Percentiles rank a stretch among this genome's conserved stretches.
phyloP scores from a whole-genome alignment of 495 filamentous ascomycete species.

The Tuber borchii region DNA sequence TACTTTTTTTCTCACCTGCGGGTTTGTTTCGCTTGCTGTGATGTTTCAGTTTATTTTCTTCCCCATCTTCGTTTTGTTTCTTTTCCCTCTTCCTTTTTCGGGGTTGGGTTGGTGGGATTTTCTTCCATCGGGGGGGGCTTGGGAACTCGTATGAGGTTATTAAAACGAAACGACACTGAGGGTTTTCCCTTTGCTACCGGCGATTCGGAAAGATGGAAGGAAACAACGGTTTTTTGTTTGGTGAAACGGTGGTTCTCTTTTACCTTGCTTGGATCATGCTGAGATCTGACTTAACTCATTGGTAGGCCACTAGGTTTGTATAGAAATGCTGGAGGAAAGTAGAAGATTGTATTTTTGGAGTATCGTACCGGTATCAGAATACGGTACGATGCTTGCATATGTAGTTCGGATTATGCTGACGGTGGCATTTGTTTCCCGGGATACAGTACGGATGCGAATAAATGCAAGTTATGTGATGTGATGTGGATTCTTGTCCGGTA shows the following conservation, averaged over 20 bases:
- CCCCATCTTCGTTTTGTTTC: not conserved
- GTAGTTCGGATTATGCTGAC: not conserved
- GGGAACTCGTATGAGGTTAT: not conserved
- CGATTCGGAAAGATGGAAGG: not conserved
- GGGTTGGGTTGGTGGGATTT: not conserved
- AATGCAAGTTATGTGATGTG: not conserved
- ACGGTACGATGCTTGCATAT: not conserved
- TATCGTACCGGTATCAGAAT: not conserved
- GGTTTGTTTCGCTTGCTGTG: constrained; percentile 4
- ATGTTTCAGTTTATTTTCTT: not conserved
- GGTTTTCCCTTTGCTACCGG: not conserved
- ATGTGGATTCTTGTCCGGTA: not conserved
- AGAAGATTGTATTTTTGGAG: not conserved
- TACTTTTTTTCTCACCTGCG: not conserved
- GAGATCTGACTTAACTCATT: not conserved
- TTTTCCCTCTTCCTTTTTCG: not conserved
- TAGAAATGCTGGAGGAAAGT: not conserved
- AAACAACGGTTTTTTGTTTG: not conserved
- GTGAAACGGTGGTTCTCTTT: not conserved
- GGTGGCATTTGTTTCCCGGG: not conserved
- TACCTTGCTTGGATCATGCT: not conserved
- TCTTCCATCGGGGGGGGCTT: not conserved
- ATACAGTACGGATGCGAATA: not conserved
- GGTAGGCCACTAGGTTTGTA: not conserved
- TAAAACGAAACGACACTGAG: not conserved